Conservation (phyloP, 306 rosid species). For the Cicer bijugum region DNA sequence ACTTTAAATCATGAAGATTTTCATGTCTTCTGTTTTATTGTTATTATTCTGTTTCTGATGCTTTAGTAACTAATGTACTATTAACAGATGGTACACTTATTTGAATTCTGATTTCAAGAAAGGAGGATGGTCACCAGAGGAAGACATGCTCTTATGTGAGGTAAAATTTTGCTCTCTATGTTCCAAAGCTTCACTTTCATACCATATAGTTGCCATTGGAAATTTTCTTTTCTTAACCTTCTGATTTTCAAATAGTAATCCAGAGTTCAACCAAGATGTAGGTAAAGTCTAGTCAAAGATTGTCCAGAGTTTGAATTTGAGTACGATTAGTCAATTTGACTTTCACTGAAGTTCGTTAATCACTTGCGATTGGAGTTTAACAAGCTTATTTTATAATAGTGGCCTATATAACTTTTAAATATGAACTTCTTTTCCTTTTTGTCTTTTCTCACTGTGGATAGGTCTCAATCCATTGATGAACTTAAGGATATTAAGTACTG, state of each 20-base stretch:
- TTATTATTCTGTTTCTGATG: constrained; percentile 43
- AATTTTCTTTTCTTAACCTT: background rate
- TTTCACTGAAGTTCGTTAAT: background rate
- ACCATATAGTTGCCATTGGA: constrained; percentile 32
- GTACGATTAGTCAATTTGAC: background rate
- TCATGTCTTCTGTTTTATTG: constrained; percentile 28
- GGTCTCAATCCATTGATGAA: constrained; percentile 35
- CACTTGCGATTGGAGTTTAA: constrained; percentile 20
- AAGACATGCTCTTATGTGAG: constrained; percentile 95
- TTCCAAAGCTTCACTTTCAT: constrained; percentile 14
- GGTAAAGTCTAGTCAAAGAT: background rate
- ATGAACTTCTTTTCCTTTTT: constrained; percentile 25
- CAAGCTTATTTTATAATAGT: constrained; percentile 27
- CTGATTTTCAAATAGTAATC: background rate
- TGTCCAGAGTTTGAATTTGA: background rate
- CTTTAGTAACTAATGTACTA: constrained; percentile 34
- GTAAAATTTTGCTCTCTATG: constrained; percentile 51
- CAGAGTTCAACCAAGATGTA: background rate
- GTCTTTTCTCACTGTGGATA: background rate
- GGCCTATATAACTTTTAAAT: constrained; percentile 25
- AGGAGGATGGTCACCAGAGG: constrained; percentile 99
- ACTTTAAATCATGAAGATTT: constrained; percentile 4
- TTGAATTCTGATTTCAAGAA: constrained; percentile 98
- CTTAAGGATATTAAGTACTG: constrained; percentile 27
- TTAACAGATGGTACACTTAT: constrained; percentile 94